A percentile compares a stretch with the other conserved stretches of the same genome.
Conservation (phyloP, 768 basidiomycete genomes). For the Jaapia argillacea region DNA sequence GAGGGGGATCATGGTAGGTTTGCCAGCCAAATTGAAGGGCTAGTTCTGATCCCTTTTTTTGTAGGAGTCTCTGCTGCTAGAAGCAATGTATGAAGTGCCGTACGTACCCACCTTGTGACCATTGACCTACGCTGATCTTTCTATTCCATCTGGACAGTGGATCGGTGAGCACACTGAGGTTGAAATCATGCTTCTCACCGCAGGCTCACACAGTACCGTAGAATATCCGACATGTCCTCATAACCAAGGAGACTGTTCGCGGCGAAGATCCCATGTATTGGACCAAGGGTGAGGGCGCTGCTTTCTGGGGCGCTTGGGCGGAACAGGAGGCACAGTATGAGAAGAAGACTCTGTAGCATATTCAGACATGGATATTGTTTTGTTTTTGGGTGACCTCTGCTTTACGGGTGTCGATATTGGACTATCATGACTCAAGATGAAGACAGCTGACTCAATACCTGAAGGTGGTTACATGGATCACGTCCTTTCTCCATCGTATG, state of each 20-base stretch:
- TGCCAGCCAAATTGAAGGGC: too few species aligned
- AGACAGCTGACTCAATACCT: too few species aligned
- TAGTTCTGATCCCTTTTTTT: constrained; percentile 1
- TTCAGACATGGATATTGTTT: background rate
- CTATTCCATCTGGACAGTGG: too few species aligned
- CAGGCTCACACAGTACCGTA: constrained; percentile 25
- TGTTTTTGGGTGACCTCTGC: too few species aligned
- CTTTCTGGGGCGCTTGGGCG: constrained; percentile 75
- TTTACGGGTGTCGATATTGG: too few species aligned
- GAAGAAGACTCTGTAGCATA: constrained; percentile 7
- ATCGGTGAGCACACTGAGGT: too few species aligned
- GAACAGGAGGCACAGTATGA: constrained; percentile 40
- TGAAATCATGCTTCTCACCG: too few species aligned
- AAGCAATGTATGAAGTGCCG: constrained; percentile 92
- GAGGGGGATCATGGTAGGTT: constrained; percentile 75
- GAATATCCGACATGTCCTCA: constrained; percentile 76
- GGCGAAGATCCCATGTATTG: constrained; percentile 68
- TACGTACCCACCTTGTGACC: constrained; percentile 30
- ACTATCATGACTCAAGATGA: too few species aligned
- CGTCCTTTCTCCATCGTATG: too few species aligned
- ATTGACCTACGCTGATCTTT: constrained; percentile 4
- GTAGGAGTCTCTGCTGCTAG: constrained; percentile 73
- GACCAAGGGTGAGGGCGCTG: constrained; percentile 51
- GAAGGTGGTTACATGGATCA: too few species aligned
- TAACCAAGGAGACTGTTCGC: constrained; percentile 61